Conservation (phyloP, 768 basidiomycete genomes). For the Tylopilus subfusipes region DNA sequence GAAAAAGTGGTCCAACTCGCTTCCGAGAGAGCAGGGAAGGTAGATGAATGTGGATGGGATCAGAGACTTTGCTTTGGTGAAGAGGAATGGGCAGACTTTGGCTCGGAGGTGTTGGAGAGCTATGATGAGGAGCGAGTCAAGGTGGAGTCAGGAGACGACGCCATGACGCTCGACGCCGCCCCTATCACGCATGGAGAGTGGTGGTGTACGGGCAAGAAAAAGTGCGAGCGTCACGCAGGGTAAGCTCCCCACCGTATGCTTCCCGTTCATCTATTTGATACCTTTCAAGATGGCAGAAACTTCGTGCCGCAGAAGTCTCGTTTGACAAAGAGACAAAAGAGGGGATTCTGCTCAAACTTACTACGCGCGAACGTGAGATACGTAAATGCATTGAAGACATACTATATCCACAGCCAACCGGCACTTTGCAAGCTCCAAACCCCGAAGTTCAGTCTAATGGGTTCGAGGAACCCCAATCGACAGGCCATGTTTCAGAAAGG, state of each 20-base stretch:
- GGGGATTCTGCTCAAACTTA: slow-evolving; percentile 60
- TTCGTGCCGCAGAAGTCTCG: slow-evolving; percentile 66
- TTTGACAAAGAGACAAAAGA: slow-evolving; percentile 78
- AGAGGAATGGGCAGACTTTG: slow-evolving; percentile 71
- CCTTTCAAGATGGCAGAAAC: slow-evolving; percentile 66
- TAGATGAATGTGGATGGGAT: slow-evolving; percentile 85
- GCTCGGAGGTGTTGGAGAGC: slow-evolving; percentile 61
- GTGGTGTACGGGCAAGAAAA: slow-evolving; percentile 77
- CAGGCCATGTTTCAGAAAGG: slow-evolving; percentile 49
- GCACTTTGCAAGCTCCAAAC: slow-evolving; percentile 32
- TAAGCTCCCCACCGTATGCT: slow-evolving; percentile 30
- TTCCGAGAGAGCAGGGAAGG: slow-evolving; percentile 57
- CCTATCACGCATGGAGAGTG: slow-evolving; percentile 46
- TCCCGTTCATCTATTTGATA: slow-evolving; percentile 3
- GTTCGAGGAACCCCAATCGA: slow-evolving; percentile 33
- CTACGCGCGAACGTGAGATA: slow-evolving; percentile 72
- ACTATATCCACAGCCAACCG: slow-evolving; percentile 45
- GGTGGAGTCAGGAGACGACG: slow-evolving; percentile 32
- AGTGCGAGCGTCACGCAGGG: slow-evolving; percentile 79
- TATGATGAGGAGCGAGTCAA: slow-evolving; percentile 52
- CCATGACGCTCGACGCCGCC: slow-evolving; percentile 36
- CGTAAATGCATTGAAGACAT: slow-evolving; percentile 76
- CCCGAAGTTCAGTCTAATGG: slow-evolving; percentile 46
- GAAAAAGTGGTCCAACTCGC: slow-evolving; percentile 67
- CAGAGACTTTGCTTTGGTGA: slow-evolving; percentile 81